A percentile compares a stretch with the other conserved stretches of the same genome.
Evolutionary conservation across 1,139 yeast species (phyloP).

Genomic region (Kodamaea plutei): DNA sequence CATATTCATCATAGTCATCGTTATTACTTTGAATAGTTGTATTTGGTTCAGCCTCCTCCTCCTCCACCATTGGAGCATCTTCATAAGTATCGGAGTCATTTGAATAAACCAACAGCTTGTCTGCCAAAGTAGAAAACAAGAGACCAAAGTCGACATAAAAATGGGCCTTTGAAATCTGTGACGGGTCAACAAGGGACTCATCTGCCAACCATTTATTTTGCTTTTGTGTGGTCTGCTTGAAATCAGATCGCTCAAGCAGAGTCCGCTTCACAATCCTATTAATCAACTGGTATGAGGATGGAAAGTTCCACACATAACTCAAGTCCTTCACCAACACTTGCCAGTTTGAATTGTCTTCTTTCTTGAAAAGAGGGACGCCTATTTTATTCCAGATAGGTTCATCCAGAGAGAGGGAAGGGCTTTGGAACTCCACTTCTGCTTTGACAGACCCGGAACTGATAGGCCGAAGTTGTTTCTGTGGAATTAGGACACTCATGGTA

Average conservation of each 20-base stretch:
- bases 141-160: slow-evolving; percentile 27
- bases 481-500: slow-evolving; percentile 6
- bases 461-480: slow-evolving; percentile 2
- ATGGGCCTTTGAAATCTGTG: slow-evolving; percentile 18
- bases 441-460: slow-evolving; percentile 2
- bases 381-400: slow-evolving; percentile 6
- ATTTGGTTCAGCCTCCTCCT: slow-evolving; percentile 4
- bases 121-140: slow-evolving; percentile 17
- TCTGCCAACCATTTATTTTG: slow-evolving; percentile 24
- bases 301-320: slow-evolving; percentile 36
- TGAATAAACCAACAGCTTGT: slow-evolving; percentile 17
- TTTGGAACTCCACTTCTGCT: slow-evolving; percentile 6
- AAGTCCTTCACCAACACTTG: slow-evolving; percentile 31
- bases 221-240: slow-evolving; percentile 15
- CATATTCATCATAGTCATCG: slow-evolving; percentile 5
- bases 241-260: slow-evolving; percentile 16
- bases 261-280: slow-evolving; percentile 23
- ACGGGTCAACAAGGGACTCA: slow-evolving; percentile 17
- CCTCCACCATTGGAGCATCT: slow-evolving; percentile 1
- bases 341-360: slow-evolving; percentile 5
- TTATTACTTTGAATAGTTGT: neutral
- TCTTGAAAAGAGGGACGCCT: slow-evolving; percentile 9
- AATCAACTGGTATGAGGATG: slow-evolving; percentile 43
- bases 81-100: slow-evolving; percentile 4
- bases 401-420: neutral